Evolutionary conservation across 257 asterid species (phyloP).

Genomic region (Penstemon newberryi): DNA sequence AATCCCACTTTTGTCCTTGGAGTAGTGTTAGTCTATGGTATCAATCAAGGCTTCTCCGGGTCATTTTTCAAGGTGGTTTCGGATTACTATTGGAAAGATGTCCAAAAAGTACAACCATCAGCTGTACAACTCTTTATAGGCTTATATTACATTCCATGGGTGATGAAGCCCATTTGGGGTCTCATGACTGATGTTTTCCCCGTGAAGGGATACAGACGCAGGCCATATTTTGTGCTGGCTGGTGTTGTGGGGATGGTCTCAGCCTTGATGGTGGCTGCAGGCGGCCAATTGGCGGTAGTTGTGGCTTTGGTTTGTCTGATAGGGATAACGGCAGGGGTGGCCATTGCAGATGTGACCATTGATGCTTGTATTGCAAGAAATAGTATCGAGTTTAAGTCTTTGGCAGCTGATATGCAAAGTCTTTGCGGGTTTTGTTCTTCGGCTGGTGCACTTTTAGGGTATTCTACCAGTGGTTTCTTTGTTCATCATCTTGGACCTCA

Average conservation of each 20-base stretch:
- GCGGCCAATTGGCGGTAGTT: conserved; percentile 34
- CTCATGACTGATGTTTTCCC: conserved; percentile 62
- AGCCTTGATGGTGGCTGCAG: conserved; percentile 34
- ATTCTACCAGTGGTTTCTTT: conserved; percentile 59
- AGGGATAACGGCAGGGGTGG: conserved; percentile 50
- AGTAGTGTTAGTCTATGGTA: conserved; percentile 53
- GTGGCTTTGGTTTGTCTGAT: conserved; percentile 46
- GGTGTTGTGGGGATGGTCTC: conserved; percentile 39
- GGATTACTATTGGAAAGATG: conserved; percentile 75
- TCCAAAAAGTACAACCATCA: conserved; percentile 66
- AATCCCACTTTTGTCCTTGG: conserved; percentile 60
- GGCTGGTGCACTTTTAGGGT: conserved; percentile 66
- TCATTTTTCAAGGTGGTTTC: conserved; percentile 60
- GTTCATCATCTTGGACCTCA: conserved; percentile 65
- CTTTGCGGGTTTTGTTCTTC: conserved; percentile 59
- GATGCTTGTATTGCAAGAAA: conserved; percentile 71
- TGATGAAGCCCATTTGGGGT: conserved; percentile 73
- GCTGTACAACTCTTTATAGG: conserved; percentile 57
- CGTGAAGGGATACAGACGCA: conserved; percentile 47
- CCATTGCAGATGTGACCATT: conserved; percentile 68
- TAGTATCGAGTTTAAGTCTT: conserved; percentile 47
- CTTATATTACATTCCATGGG: conserved; percentile 61
- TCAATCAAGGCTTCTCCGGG: conserved; percentile 57
- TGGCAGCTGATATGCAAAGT: conserved; percentile 75
- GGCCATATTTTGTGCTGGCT: conserved; percentile 58